Conservation (phyloP, 306 rosid species). For the Cicer pinnatifidum region DNA sequence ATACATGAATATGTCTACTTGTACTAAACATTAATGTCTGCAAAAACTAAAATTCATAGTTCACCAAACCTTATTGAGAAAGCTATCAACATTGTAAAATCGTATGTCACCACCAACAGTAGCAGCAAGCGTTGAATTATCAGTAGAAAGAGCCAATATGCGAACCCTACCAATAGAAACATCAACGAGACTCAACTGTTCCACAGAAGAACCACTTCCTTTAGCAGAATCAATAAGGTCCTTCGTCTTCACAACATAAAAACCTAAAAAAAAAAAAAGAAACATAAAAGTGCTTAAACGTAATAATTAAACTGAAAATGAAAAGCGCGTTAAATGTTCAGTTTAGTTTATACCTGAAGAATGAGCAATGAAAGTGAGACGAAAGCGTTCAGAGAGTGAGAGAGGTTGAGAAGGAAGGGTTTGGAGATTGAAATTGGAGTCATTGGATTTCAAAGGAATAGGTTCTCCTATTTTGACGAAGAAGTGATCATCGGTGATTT, state of each 20-base stretch:
- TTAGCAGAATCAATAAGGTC: constrained; percentile 71
- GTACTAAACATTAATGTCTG: not conserved
- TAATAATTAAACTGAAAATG: not conserved
- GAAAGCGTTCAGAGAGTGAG: constrained; percentile 69
- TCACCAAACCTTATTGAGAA: constrained; percentile 58
- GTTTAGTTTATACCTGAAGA: constrained; percentile 50
- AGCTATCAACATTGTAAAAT: constrained; percentile 58
- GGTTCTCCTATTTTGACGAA: constrained; percentile 72
- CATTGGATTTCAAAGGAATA: constrained; percentile 56
- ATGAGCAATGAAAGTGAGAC: constrained; percentile 71
- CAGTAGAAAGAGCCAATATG: constrained; percentile 67
- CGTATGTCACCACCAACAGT: constrained; percentile 50
- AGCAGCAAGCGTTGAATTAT: constrained; percentile 67
- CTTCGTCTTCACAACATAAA: constrained; percentile 66
- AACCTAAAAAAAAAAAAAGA: constrained; percentile 56
- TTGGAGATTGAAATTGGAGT: constrained; percentile 52
- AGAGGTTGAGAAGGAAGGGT: constrained; percentile 71
- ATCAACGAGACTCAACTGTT: constrained; percentile 64
- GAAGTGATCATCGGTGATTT: constrained; percentile 58
- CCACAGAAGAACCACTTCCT: constrained; percentile 58
- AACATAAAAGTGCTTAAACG: not conserved
- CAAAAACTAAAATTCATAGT: not conserved
- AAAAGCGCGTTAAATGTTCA: not conserved
- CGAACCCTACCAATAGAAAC: constrained; percentile 67
- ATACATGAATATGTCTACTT: not conserved